These are phyloP conservation scores for Geranomyces michiganensis DNA, from an alignment of 192 early-diverging fungal genomes.

Conservation along the genomic window DNA sequence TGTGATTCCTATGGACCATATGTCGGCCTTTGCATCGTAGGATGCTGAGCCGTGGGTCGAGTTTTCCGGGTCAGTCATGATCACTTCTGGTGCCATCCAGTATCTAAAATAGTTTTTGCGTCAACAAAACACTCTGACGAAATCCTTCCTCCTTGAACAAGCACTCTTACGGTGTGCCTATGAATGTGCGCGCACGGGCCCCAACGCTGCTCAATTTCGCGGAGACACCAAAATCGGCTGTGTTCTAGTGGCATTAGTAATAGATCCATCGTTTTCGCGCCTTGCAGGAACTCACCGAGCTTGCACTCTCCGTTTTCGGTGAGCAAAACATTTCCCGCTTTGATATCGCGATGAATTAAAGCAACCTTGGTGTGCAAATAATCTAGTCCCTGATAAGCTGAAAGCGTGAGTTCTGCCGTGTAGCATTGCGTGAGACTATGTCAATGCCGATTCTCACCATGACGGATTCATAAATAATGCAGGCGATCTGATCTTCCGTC, in stretches of 20 bases:
- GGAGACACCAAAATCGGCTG: slow-evolving; percentile 70
- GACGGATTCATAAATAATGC: slow-evolving; percentile 62
- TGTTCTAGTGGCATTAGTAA: too few species aligned
- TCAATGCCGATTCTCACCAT: slow-evolving; percentile 32
- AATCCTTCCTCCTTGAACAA: slow-evolving; percentile 2
- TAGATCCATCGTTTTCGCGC: neutral
- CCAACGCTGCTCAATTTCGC: slow-evolving; percentile 50
- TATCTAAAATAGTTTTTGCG: slow-evolving; percentile 11
- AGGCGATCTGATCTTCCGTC: slow-evolving; percentile 58
- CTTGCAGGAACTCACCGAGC: slow-evolving; percentile 49
- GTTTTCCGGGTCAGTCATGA: slow-evolving; percentile 54
- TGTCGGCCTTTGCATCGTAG: slow-evolving; percentile 63
- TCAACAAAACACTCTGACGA: slow-evolving; percentile 49
- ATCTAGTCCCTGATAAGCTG: slow-evolving; percentile 50
- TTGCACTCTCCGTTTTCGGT: slow-evolving; percentile 60
- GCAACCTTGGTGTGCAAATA: slow-evolving; percentile 60
- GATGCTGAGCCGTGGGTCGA: slow-evolving; percentile 40
- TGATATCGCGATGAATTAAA: slow-evolving; percentile 68
- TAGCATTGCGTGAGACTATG: neutral
- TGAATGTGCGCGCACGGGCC: slow-evolving; percentile 60
- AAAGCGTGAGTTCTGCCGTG: neutral
- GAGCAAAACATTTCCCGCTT: slow-evolving; percentile 63
- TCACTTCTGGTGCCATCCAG: slow-evolving; percentile 71
- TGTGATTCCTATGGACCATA: slow-evolving; percentile 70
- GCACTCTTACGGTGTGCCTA: slow-evolving; percentile 61